Base-by-base conservation (phyloP, 2,329 filamentous ascomycete genomes). In the Biscogniauxia marginata region DNA sequence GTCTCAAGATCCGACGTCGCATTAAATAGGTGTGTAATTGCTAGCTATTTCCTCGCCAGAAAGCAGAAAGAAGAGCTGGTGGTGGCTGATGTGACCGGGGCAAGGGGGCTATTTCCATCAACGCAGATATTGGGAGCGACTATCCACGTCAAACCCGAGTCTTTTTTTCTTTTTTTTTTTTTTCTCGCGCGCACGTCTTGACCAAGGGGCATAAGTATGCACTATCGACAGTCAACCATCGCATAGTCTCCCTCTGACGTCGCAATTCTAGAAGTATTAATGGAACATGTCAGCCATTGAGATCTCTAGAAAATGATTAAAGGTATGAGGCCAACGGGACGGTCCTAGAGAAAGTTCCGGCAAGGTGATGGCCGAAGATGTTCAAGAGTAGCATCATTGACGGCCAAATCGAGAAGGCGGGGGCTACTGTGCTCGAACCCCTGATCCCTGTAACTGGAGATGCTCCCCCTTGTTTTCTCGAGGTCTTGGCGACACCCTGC, bases 401-500 rank as follows among this genome's bases (percentile, higher is more conserved):
- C 30, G 13, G 30, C 30, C 30, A 9, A 39, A 39, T 39, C 30
- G 30, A 39, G 30, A 39, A 39, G 30, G 30, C 30, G 30, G 30
- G 25, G 53, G 55, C 21, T 46, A 46, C 21, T 5, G 19, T 45
- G 23, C 34, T 46, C 30, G 19, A 20, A 8, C 52, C 50, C 52
- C 49, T 43, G 20, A 58, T 49, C 63, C 65, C 60, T 66, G 64
- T 47, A 43, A 45, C 22, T 39, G 54, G 55, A 55, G 55, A 57
- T 39, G 49, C 46, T 34, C 46, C 44, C 61, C 57, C 56, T 49
- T 55, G 55, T 52, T 53, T 52, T 46, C 43, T 58, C 19, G 23
- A 39, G 30, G 30, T 2, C 45, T 46, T 20, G 45, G 56, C 55
- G 54, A 44, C 34, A 49, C 49, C 49, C 49, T 55, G 50, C 55